Base-by-base conservation (phyloP, 148 eudicot species). In the Beta vulgaris region DNA sequence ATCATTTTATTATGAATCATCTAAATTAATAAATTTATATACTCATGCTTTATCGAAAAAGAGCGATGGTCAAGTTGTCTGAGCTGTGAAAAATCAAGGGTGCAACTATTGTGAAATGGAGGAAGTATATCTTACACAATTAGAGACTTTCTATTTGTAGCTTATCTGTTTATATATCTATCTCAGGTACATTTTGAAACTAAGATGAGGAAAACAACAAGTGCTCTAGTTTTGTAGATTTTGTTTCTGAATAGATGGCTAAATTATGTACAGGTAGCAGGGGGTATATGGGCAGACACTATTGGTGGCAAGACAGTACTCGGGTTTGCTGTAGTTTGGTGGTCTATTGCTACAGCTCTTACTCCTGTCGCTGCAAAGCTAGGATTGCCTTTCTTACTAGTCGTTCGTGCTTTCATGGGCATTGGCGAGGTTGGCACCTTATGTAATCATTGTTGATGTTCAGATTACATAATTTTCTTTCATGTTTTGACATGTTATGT, bases 211-310 rank as follows among this genome's bases (percentile, higher is more conserved):
- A 43, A 26, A 28, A 48, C 54, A 34, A n/a, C n/a, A 32, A n/a
- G 2, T 62, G 21, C 23, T 36, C 1, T 35, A 19, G 44, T 9
- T 37, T 16, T 19, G 39, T 14, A 25, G 2, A 26, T 54, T 26
- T 54, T 26, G 63, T 55, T 71, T 71, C 34, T 71, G 43, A 26
- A 11, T 7, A 9, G 26, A 36, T 67, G 70, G 29, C 29, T 10
- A 23, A 59, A 14, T 68, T 11, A 19, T 46, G 53, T 77, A 28
- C 87, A 93, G 98, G 72, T 93, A 71, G 98, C 98, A 42, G 98
- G 98, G 64, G 98, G 98, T 35, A 91, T 93, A 53, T 93, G 98
- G 98, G 98, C 98, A 36, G 98, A 93, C 84, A 91, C 87, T 54
- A 85, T 90, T 36, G 98, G 98, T 57, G 98, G 98, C 55, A 93